These are phyloP conservation scores for Candida gigantensis DNA, from an alignment of 1,139 yeast species.

Conservation along the genomic window DNA sequence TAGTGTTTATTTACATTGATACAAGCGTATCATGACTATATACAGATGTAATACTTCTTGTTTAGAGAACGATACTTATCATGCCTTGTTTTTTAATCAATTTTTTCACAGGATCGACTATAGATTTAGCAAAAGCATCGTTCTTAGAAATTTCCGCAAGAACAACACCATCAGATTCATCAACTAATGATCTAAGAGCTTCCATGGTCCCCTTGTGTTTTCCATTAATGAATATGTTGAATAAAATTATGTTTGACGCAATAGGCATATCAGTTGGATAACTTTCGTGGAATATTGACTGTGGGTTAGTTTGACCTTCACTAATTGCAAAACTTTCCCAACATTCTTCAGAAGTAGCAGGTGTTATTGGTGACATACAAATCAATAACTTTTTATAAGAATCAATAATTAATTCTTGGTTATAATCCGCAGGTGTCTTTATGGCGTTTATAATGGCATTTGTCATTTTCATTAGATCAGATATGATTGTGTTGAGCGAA, in stretches of 20 bases:
- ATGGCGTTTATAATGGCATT: conserved; percentile 48
- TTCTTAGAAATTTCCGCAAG: conserved; percentile 16
- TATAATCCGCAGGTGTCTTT: conserved; percentile 26
- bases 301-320: conserved; percentile 31
- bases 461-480: conserved; percentile 87
- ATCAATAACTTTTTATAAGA: conserved; percentile 55
- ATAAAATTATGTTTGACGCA: conserved; percentile 38
- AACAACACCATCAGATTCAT: conserved; percentile 33
- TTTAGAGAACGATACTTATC: conserved; percentile 26
- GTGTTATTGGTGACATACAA: conserved; percentile 73
- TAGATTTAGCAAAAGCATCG: conserved; percentile 12
- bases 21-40: too few species aligned
- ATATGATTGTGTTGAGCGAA: conserved; percentile 79
- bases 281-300: conserved; percentile 51
- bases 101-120: conserved; percentile 17
- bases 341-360: conserved; percentile 80
- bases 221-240: conserved; percentile 68
- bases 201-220: conserved; percentile 55
- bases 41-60: too few species aligned
- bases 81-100: conserved; percentile 29
- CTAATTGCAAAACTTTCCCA: conserved; percentile 54
- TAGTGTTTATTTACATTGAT: too few species aligned
- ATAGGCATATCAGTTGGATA: conserved; percentile 53
- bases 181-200: conserved; percentile 16
- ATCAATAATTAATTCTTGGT: conserved; percentile 33